Conservation (phyloP, 2,329 filamentous ascomycete genomes). For the Beauveria rudraprayagi region DNA sequence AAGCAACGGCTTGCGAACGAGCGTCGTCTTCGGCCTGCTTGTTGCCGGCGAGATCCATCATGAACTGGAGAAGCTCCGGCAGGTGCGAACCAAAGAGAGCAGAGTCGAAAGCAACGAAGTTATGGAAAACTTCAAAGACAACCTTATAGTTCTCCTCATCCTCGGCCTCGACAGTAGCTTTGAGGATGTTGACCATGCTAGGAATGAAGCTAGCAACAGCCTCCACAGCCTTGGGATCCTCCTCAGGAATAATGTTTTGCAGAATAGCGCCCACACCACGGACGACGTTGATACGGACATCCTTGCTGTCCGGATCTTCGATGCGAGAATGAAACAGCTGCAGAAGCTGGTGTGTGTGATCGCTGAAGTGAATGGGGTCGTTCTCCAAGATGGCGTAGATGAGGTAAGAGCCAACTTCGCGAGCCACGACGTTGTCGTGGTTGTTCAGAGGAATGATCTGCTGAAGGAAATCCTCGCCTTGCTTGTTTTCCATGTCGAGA, state of each 20-base stretch:
- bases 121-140: constrained; percentile 95
- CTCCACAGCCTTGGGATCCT: constrained; percentile 65
- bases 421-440: constrained; percentile 65
- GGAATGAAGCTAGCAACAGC: constrained; percentile 76
- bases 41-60: constrained; percentile 79
- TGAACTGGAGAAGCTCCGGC: constrained; percentile 84
- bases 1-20: constrained; percentile 81
- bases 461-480: constrained; percentile 76
- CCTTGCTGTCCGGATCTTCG: constrained; percentile 78
- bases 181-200: constrained; percentile 81
- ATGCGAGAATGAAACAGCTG: constrained; percentile 80
- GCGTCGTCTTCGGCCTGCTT: constrained; percentile 74
- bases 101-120: constrained; percentile 82
- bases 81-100: constrained; percentile 78
- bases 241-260: constrained; percentile 80
- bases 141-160: constrained; percentile 86
- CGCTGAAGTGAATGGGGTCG: constrained; percentile 74
- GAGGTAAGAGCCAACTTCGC: constrained; percentile 88
- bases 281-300: constrained; percentile 92
- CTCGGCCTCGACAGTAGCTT: constrained; percentile 67
- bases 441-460: constrained; percentile 72
- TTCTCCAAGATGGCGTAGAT: constrained; percentile 87
- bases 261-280: constrained; percentile 82
- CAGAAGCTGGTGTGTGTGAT: constrained; percentile 73
- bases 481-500: constrained; percentile 64